Conservation (phyloP, 108 stramenopile genomes). For the Skeletonema menzelii region DNA sequence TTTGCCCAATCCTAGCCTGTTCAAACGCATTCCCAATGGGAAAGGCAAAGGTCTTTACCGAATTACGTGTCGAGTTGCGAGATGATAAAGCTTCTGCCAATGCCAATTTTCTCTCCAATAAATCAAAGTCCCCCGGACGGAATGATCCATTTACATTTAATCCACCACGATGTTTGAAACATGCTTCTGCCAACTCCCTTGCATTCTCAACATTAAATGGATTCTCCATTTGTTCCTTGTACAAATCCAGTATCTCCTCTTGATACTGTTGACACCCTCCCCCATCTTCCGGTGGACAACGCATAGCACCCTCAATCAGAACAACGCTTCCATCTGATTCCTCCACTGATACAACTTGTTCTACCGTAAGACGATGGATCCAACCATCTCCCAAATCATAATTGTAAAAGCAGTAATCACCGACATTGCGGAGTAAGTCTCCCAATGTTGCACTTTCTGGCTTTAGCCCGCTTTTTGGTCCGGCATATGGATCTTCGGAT, state of each 20-base stretch:
- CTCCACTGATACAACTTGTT: neutral
- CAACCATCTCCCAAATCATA: constrained; percentile 37
- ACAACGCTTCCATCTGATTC: constrained; percentile 11
- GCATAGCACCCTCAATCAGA: constrained; percentile 27
- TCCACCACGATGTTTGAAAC: constrained; percentile 13
- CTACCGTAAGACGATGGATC: constrained; percentile 16
- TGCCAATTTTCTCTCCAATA: constrained; percentile 14
- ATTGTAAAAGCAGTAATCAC: constrained; percentile 26
- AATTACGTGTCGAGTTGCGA: constrained; percentile 11
- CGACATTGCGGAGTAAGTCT: constrained; percentile 12
- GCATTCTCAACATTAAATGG: constrained; percentile 9
- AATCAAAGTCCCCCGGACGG: constrained; percentile 20
- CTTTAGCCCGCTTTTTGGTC: neutral
- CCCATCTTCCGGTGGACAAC: constrained; percentile 38
- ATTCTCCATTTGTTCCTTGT: neutral
- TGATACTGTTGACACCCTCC: constrained; percentile 24
- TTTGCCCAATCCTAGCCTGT: constrained; percentile 5
- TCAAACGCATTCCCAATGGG: neutral
- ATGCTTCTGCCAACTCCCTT: constrained; percentile 7
- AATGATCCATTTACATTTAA: constrained; percentile 25
- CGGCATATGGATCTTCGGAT: neutral
- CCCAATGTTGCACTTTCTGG: constrained; percentile 20
- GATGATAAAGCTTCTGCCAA: constrained; percentile 2
- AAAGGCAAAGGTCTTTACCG: constrained; percentile 1
- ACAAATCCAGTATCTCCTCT: constrained; percentile 15